Percentiles rank a stretch among this genome's conserved stretches.
phyloP scores from a whole-genome alignment of 2,329 filamentous ascomycete genomes.

The Arachnopeziza araneosa region DNA sequence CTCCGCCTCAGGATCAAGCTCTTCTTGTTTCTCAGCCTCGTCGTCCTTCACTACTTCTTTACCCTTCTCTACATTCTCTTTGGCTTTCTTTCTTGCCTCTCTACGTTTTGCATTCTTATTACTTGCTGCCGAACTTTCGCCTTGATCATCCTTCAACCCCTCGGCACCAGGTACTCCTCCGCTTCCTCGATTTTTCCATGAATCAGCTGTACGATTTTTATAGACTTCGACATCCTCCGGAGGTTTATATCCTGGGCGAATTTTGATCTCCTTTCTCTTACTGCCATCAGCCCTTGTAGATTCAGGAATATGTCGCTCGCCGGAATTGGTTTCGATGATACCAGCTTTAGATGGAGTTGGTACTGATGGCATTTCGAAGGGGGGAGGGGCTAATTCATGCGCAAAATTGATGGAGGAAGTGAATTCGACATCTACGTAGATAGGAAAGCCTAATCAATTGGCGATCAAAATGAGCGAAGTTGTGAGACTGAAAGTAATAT shows the following conservation, averaged over 20 bases:
- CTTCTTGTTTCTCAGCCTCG: constrained; percentile 34
- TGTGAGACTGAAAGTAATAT: not conserved
- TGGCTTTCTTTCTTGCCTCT: constrained; percentile 59
- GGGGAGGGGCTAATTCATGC: not conserved
- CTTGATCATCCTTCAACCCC: constrained; percentile 42
- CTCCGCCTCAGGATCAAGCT: constrained; percentile 65
- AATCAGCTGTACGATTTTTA: constrained; percentile 84
- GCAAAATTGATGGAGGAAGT: not conserved
- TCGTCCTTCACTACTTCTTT: constrained; percentile 16
- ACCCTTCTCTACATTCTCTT: constrained; percentile 26
- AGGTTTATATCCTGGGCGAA: constrained; percentile 87
- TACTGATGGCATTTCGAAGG: constrained; percentile 32
- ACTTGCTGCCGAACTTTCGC: constrained; percentile 45
- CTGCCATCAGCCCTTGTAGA: constrained; percentile 83
- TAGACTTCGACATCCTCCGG: constrained; percentile 96
- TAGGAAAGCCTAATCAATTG: not conserved
- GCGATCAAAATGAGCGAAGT: not conserved
- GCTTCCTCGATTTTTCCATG: constrained; percentile 69
- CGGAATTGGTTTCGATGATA: constrained; percentile 68
- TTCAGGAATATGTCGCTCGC: constrained; percentile 83
- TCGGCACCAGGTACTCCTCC: constrained; percentile 72
- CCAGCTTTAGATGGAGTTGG: constrained; percentile 54
- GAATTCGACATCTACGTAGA: not conserved
- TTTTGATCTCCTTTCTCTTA: constrained; percentile 88
- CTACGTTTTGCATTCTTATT: constrained; percentile 84